Conservation (phyloP, 805 yeast species). For the Kurtzmaniella fragi region DNA sequence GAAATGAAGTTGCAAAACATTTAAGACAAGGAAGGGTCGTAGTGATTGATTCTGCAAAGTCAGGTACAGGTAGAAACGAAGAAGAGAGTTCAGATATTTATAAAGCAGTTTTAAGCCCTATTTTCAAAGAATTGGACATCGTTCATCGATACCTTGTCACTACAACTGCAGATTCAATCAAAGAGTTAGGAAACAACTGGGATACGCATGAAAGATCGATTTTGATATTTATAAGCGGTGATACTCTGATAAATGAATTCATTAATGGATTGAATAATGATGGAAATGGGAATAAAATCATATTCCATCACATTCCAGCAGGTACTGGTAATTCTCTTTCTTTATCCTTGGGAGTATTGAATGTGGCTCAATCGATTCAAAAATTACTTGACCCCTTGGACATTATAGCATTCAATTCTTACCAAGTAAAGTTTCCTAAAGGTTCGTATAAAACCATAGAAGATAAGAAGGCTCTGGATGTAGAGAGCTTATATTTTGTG, state of each 20-base stretch:
- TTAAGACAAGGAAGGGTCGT: constrained; percentile 1
- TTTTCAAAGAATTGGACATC: constrained; percentile 36
- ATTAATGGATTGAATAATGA: constrained; percentile 42
- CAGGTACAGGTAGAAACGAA: constrained; percentile 41
- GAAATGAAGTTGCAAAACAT: constrained; percentile 1
- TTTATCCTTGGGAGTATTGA: constrained; percentile 46
- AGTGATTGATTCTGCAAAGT: constrained; percentile 45
- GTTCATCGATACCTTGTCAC: constrained; percentile 42
- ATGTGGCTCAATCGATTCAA: constrained; percentile 23
- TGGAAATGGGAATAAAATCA: constrained; percentile 9
- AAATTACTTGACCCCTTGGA: constrained; percentile 20
- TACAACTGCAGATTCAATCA: constrained; percentile 29
- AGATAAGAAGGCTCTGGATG: constrained; percentile 11
- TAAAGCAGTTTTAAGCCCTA: constrained; percentile 39
- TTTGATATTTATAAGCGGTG: constrained; percentile 72
- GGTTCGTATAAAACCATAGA: constrained; percentile 18
- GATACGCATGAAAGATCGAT: constrained; percentile 23
- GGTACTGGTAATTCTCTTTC: constrained; percentile 89
- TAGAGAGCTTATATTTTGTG: constrained; percentile 30
- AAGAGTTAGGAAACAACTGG: constrained; percentile 31
- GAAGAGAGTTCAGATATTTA: constrained; percentile 37
- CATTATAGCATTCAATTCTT: constrained; percentile 37
- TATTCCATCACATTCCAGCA: constrained; percentile 50
- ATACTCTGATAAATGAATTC: constrained; percentile 77
- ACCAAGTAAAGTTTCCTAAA: constrained; percentile 39